These are phyloP conservation scores for Phytopythium aichiense DNA, from an alignment of 352 stramenopile species.

Conservation along the genomic window DNA sequence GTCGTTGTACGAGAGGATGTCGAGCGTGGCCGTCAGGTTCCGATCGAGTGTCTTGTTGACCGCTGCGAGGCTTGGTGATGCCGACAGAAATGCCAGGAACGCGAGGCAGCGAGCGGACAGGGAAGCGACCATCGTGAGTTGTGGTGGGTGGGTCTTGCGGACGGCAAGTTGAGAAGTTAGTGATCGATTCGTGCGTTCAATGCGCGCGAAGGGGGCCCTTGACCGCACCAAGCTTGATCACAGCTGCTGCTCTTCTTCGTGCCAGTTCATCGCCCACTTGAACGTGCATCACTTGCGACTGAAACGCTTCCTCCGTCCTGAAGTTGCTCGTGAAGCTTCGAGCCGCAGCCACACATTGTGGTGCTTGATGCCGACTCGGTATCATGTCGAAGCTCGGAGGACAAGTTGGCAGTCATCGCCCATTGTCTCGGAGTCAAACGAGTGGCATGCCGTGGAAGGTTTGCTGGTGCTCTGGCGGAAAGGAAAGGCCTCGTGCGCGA, in stretches of 20 bases:
- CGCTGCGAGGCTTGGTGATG: neutral
- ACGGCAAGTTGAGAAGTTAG: neutral
- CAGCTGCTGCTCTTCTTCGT: neutral
- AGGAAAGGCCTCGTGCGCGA: no score
- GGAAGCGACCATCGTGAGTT: neutral
- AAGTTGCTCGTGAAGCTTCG: neutral
- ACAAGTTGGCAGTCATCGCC: no score
- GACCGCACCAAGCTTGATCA: neutral
- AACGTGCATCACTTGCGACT: neutral
- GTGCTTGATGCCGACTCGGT: no score
- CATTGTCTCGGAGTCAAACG: no score
- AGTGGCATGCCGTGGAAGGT: no score
- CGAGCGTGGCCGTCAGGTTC: constrained; percentile 41
- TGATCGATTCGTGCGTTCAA: neutral
- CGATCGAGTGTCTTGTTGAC: constrained; percentile 11
- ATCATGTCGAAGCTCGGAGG: no score
- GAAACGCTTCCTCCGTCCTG: neutral
- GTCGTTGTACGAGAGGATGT: constrained; percentile 76
- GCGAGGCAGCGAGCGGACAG: neutral
- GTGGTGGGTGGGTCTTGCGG: neutral
- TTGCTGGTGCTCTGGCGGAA: no score
- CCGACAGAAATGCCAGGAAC: neutral
- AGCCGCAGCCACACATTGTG: neutral
- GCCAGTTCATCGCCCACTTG: neutral
- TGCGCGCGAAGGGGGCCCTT: neutral